Evolutionary conservation across 1,284 basidiomycete species (phyloP).

Genomic region (Puccinia horiana): DNA sequence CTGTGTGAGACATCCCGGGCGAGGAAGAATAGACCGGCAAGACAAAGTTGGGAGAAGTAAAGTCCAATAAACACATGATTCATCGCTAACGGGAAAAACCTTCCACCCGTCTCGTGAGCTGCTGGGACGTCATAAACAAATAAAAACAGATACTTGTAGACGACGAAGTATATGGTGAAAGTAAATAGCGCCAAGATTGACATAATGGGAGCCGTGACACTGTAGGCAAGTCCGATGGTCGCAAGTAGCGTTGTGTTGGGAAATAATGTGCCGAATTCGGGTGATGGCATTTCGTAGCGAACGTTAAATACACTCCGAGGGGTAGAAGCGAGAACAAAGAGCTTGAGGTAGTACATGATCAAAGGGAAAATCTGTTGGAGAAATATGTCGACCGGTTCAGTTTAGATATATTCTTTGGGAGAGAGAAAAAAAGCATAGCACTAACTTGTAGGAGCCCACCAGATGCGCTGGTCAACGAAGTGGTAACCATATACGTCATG

Average conservation of each 20-base stretch:
- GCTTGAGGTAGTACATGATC: constrained; percentile 79
- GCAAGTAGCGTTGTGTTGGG: constrained; percentile 46
- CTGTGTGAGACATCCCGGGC: constrained; percentile 10
- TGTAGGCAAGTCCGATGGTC: constrained; percentile 66
- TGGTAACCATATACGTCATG: constrained; percentile 69
- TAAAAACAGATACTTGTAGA: constrained; percentile 70
- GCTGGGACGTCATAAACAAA: constrained; percentile 70
- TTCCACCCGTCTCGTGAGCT: constrained; percentile 80
- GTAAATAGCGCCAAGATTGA: constrained; percentile 81
- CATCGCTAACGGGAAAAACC: constrained; percentile 94
- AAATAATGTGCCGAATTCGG: constrained; percentile 77
- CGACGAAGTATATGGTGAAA: constrained; percentile 79
- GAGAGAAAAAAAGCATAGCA: background rate
- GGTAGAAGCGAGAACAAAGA: constrained; percentile 82
- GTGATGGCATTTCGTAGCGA: constrained; percentile 69
- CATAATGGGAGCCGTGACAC: constrained; percentile 89
- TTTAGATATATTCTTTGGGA: background rate
- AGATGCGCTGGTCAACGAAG: constrained; percentile 69
- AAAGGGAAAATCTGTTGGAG: constrained; percentile 57
- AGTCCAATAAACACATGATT: constrained; percentile 89
- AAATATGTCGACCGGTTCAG: background rate
- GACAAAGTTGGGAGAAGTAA: constrained; percentile 77
- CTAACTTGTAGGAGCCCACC: constrained; percentile 74
- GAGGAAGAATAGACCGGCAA: constrained; percentile 57
- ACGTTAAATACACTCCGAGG: constrained; percentile 80